Base-by-base conservation (phyloP, 306 rosid genomes). In the Trichosanthes cucumerina region DNA sequence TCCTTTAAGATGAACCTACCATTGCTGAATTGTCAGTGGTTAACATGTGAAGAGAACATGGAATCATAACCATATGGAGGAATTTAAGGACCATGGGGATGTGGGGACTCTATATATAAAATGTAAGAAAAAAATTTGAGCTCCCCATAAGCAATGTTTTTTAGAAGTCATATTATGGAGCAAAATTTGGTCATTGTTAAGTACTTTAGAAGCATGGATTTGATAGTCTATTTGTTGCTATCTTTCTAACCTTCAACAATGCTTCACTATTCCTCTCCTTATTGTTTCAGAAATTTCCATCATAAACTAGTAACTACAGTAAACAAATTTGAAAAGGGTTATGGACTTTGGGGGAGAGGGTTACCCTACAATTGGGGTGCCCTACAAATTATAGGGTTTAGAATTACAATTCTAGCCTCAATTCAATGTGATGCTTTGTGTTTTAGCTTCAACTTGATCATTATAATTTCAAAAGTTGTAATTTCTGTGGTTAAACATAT, bases 121-220 rank as follows among this genome's bases (percentile, higher is more conserved):
- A 65, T 13, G 13, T 6, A 36, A 39, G 4, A 41, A 12, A 70
- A 69, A 23, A 5, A 11, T 0, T 12, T 21, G 33, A 41, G 19
- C 38, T 44, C 18, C 13, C 76, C 56, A 70, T 70, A 80, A 43
- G 41, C 85, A 81, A 85, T 81, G 79, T 86, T 87, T 77, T 75
- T 79, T 82, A 79, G n/a, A 83, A 80, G 79, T 78, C 80, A 62
- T 62, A 62, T 31, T 62, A 77, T 62, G 87, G 77, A 78, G 75
- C 34, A 83, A 83, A 9, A 79, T 54, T 76, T 82, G 66, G 83
- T 81, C 62, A 70, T 79, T 90, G 85, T 78, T 80, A 70, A 63
- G 84, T 81, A 79, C 84, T 87, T 81, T 75, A 49, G 82, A 86
- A 93, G 88, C 96, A 88, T 66, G 88, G 91, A 91, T 91, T 91